Percentiles rank a stretch among this genome's conserved stretches.
phyloP scores from a whole-genome alignment of 768 basidiomycete species.

The Boletus rex-veris region DNA sequence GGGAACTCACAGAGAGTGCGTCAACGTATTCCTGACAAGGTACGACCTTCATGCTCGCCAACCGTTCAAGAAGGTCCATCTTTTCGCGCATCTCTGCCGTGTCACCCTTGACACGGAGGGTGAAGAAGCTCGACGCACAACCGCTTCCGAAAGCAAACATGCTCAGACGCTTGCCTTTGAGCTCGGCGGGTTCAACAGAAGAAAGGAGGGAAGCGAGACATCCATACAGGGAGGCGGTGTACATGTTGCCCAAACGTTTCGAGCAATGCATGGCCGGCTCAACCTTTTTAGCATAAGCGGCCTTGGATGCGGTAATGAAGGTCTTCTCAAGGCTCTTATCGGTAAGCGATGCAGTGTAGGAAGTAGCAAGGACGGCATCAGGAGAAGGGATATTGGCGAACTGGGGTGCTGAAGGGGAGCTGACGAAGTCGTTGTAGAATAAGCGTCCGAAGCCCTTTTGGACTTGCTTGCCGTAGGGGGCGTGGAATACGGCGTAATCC shows the following conservation, averaged over 20 bases:
- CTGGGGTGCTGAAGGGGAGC: conserved; percentile 62
- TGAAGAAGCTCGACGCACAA: conserved; percentile 93
- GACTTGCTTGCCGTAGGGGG: conserved; percentile 98
- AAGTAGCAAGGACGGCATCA: conserved; percentile 61
- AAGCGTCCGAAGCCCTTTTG: conserved; percentile 95
- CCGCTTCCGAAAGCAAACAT: conserved; percentile 98
- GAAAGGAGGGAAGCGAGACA: conserved; percentile 87
- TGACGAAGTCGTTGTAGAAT: conserved; percentile 88
- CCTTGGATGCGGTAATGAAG: conserved; percentile 78
- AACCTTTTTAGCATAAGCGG: conserved; percentile 69
- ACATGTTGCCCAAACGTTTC: conserved; percentile 94
- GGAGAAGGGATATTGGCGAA: conserved; percentile 71
- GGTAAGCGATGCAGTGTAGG: conserved; percentile 73
- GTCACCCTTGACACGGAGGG: conserved; percentile 82
- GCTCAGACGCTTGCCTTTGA: conserved; percentile 80
- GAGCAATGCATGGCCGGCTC: conserved; percentile 85
- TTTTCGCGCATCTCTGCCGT: conserved; percentile 77
- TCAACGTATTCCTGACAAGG: conserved; percentile 90
- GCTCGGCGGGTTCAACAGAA: conserved; percentile 61
- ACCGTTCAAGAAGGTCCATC: conserved; percentile 73
- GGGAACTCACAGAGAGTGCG: conserved; percentile 59
- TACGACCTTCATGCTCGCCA: conserved; percentile 85
- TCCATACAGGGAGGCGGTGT: conserved; percentile 94
- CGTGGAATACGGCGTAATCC: conserved; percentile 95
- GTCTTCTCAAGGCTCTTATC: conserved; percentile 96